A percentile compares a stretch with the other conserved stretches of the same genome.
Evolutionary conservation across 129 eudicot genomes (phyloP).

Genomic region (Kitagawia praeruptora): DNA sequence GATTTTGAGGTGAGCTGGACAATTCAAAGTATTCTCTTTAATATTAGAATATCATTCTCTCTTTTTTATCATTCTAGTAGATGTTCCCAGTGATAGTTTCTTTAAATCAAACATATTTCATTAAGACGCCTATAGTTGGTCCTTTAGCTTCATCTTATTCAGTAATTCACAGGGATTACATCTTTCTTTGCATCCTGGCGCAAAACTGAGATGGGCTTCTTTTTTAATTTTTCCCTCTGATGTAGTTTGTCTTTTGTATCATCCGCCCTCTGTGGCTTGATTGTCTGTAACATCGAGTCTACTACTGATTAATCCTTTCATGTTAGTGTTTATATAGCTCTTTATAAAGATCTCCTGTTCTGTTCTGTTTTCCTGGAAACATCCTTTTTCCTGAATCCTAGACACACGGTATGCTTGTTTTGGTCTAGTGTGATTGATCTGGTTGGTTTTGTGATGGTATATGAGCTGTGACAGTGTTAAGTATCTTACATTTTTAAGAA

Average conservation of each 20-base stretch:
- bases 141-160: not conserved
- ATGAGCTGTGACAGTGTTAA: not conserved
- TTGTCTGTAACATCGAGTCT: not conserved
- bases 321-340: not conserved
- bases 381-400: not conserved
- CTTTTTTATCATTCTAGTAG: not conserved
- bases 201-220: not conserved
- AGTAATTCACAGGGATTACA: not conserved
- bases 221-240: not conserved
- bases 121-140: not conserved
- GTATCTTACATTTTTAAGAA: not conserved
- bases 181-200: not conserved
- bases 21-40: not conserved
- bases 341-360: not conserved
- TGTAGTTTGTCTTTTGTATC: not conserved
- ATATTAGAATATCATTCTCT: not conserved
- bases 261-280: not conserved
- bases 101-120: not conserved
- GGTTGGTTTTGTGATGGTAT: not conserved
- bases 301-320: not conserved
- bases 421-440: not conserved
- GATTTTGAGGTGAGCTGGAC: constrained; percentile 47
- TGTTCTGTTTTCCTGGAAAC: not conserved
- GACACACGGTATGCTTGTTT: not conserved
- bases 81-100: not conserved